phyloP scores from a whole-genome alignment of 108 stramenopile genomes.

The Nitzschia sp. region DNA sequence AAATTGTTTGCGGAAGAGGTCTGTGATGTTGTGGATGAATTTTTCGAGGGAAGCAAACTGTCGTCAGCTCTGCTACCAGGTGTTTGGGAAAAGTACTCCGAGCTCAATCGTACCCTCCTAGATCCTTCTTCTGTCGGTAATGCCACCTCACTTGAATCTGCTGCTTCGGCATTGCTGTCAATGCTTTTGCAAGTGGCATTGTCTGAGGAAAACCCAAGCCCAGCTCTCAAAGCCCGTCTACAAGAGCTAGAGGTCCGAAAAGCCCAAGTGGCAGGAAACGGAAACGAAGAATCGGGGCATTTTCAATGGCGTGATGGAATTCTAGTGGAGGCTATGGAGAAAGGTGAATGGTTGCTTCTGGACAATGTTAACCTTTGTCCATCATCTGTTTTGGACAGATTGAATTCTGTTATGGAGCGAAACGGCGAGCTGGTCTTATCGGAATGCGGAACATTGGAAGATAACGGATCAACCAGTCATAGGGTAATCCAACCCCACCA shows the following conservation, averaged over 20 bases:
- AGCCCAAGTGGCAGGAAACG: neutral
- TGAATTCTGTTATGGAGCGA: conserved; percentile 95
- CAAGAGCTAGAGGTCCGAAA: neutral
- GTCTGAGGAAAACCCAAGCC: no score
- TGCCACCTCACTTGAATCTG: neutral
- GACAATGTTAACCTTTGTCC: conserved; percentile 96
- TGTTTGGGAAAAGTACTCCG: neutral
- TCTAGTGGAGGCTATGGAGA: conserved; percentile 86
- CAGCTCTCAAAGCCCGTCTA: neutral
- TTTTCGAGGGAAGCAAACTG: neutral
- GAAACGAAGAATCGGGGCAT: conserved; percentile 30
- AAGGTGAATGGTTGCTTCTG: conserved; percentile 93
- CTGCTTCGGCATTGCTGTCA: neutral
- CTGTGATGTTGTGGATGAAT: conserved; percentile 2
- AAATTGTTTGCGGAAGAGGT: conserved; percentile 3
- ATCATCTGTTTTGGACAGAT: conserved; percentile 94
- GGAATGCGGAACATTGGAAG: conserved; percentile 80
- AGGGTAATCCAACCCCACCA: conserved; percentile 86
- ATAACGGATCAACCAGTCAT: conserved; percentile 28
- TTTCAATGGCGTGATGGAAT: conserved; percentile 96
- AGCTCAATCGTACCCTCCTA: neutral
- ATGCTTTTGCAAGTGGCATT: neutral
- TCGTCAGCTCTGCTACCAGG: neutral
- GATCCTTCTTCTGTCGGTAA: neutral
- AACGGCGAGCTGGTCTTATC: conserved; percentile 90